Base-by-base conservation (phyloP, 2,329 filamentous ascomycete genomes). In the Colletotrichum falcatum region DNA sequence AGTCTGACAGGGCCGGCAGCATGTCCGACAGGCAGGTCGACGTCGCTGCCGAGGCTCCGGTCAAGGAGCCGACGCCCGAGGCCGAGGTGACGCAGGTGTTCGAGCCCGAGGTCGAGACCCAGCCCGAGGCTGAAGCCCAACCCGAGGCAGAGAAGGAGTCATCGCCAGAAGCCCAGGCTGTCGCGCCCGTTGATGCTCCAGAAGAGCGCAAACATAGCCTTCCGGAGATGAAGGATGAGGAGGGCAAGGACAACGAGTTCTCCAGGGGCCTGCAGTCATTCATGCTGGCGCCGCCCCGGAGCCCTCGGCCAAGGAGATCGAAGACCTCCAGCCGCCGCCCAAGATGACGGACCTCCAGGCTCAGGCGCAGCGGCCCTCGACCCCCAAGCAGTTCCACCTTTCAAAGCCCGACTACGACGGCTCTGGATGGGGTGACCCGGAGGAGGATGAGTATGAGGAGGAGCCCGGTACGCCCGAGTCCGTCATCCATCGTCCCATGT, bases 391-490 rank as follows among this genome's bases (percentile, higher is more conserved):
- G 67, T 78, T 87, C 18, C 80, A 83, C 66, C 78, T 87, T 16
- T 86, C 87, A 48, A 92, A 86, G 80, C 89, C 85, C 35, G 88
- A 89, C 69, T 91, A 92, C 77, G 85, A 91, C 75, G 87, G 91
- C 68, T 83, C 88, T 66, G 86, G 89, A 62, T 88, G 89, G 87
- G 87, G 88, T 11, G 85, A 88, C 48, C 83, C 85, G 28, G 84
- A 85, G 28, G 84, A 85, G 49, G 83, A 87, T 39, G 86, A 88
- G 58, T 86, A 83, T 65, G 85, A 87, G 1, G 83, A 88, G 1
- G 90, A 92, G 72, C 89, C 90, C 12, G 88, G 90, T 42, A 97
- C 94, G 9, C 95, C 95, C 18, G 93, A 94, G 60, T 98, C 95
- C 8, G 95, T 98, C 28, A 95, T 98, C 73, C 92, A 93, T 72